Evolutionary conservation across 352 stramenopile genomes (phyloP).

Genomic region (Globisporangium acanthophoron): DNA sequence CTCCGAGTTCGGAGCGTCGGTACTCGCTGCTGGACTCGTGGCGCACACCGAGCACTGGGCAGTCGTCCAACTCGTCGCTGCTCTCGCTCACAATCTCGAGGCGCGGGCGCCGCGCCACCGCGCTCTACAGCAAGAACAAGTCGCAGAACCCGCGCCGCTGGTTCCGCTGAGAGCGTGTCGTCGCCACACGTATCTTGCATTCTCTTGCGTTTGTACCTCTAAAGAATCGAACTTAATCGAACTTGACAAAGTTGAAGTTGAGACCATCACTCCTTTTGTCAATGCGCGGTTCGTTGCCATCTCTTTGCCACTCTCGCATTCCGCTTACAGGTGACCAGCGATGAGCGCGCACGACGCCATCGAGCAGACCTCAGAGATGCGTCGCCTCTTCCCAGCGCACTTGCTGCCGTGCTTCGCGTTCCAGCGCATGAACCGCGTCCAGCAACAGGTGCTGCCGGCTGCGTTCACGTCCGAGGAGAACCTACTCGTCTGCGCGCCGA

Average conservation of each 20-base stretch:
- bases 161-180: constrained; percentile 16
- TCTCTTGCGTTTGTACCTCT: no score
- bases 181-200: background rate
- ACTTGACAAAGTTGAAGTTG: constrained; percentile 22
- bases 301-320: constrained; percentile 3
- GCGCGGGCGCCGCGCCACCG: constrained; percentile 51
- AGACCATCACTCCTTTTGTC: constrained; percentile 43
- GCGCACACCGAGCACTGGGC: constrained; percentile 47
- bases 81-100: constrained; percentile 68
- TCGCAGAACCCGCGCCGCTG: constrained; percentile 47
- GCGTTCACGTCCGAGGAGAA: constrained; percentile 27
- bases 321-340: background rate
- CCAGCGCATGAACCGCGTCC: constrained; percentile 34
- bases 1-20: constrained; percentile 42
- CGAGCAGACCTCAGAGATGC: constrained; percentile 9
- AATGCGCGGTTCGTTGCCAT: background rate
- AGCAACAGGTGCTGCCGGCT: constrained; percentile 28
- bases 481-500: constrained; percentile 39
- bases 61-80: constrained; percentile 53
- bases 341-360: constrained; percentile 1
- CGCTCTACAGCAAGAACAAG: constrained; percentile 61
- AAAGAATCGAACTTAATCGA: background rate
- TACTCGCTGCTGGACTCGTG: constrained; percentile 74
- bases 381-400: constrained; percentile 27
- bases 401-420: constrained; percentile 39